Evolutionary conservation across 805 yeast genomes (phyloP).

Genomic region (Kazachstania psychrophila): DNA sequence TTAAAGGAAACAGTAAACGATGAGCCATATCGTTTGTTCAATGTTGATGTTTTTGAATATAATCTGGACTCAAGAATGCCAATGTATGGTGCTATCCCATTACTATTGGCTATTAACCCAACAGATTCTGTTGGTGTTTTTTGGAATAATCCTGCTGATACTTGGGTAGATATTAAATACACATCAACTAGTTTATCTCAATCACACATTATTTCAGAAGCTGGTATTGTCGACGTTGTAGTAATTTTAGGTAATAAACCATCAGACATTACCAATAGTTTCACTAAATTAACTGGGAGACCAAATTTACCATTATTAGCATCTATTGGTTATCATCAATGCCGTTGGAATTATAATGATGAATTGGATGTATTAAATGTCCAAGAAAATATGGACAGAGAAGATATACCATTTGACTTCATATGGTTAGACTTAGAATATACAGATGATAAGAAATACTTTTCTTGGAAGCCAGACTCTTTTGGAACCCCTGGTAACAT

Average conservation of each 20-base stretch:
- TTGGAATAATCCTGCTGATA: constrained; percentile 91
- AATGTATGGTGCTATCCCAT: constrained; percentile 93
- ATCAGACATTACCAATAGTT: constrained; percentile 45
- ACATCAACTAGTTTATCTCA: constrained; percentile 23
- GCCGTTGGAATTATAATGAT: constrained; percentile 94
- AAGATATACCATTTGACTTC: constrained; percentile 75
- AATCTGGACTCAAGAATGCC: constrained; percentile 74
- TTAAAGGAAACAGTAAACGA: constrained; percentile 53
- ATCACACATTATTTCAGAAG: constrained; percentile 92
- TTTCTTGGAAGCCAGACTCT: constrained; percentile 72
- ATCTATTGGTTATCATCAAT: constrained; percentile 87
- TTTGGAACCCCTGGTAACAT: constrained; percentile 71
- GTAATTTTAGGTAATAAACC: constrained; percentile 55
- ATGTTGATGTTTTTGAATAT: constrained; percentile 93
- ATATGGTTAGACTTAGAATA: constrained; percentile 96
- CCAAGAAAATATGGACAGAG: constrained; percentile 56
- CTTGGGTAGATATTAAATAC: constrained; percentile 62
- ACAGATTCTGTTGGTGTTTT: constrained; percentile 63
- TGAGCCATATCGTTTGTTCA: constrained; percentile 81
- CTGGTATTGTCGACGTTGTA: constrained; percentile 71
- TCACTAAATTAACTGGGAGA: constrained; percentile 64
- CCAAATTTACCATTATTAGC: constrained; percentile 66
- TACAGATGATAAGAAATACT: constrained; percentile 76
- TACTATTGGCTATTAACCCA: constrained; percentile 58
- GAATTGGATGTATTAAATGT: constrained; percentile 77